Base-by-base conservation (phyloP, 352 stramenopile genomes). In the Discostella stelligera region DNA sequence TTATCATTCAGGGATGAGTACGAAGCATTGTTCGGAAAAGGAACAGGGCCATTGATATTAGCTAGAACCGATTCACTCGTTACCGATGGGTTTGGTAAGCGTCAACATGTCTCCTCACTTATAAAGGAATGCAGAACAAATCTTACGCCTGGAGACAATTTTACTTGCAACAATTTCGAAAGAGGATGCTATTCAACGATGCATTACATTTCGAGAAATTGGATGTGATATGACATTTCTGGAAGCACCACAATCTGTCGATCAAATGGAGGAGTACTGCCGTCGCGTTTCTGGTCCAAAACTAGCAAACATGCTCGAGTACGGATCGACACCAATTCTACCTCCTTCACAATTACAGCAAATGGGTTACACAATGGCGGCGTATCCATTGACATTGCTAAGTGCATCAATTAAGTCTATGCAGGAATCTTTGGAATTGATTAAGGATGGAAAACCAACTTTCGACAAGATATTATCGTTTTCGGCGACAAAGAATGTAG, bases 161-260 rank as follows among this genome's bases (percentile, higher is more conserved):
- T 16, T 32, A 16, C 14, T 30, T 30, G 23, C 32, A 50, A 18
- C 2, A n/a, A 49, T 9, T 61, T 23, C 27, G 2, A 62, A 53
- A 83, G 75, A 98, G 20, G 95, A 98, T 80, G 95, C 95, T 25
- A 95, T 98, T 56, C 86, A 91, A 56, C 90, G 96, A 32, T 98
- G 94, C 87, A 82, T 95, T 23, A 93, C 95, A 62, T 98, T 98
- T 73, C 82, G 86, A 55, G 90, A 95, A 21, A 90, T 95, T 13
- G 95, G 96, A 5, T 95, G 94, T 53, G 96, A 98, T 77, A 97
- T 98, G 71, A 98, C 95, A 13, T 98, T 98, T 77, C 76, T 98
- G 6, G 96, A 98, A 65, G 95, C 95, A 4, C 95, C 95, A 0
- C 88, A 93, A 63, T 94, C 91, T 0, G 75, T 97, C 0, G 91